Percentiles rank a stretch among this genome's conserved stretches.
These are phyloP conservation scores for Wallacemonas sp. DNA, from an alignment of 208 protist genomes.

Conservation along the genomic window DNA sequence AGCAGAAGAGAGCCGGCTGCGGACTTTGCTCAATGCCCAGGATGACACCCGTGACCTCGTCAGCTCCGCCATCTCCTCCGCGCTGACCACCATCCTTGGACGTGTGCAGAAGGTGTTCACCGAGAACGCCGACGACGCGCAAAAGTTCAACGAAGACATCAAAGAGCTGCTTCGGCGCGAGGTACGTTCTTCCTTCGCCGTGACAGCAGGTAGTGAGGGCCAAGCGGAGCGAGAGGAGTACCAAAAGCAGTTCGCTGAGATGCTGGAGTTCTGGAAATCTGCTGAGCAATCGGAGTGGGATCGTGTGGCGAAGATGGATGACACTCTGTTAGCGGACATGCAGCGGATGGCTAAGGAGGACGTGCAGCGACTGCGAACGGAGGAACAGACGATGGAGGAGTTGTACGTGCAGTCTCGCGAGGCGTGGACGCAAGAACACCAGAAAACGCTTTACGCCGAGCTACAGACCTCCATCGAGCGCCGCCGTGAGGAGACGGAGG, in stretches of 20 bases:
- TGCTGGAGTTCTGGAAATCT: slow-evolving; percentile 70
- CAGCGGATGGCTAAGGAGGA: slow-evolving; percentile 68
- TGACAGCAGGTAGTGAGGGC: slow-evolving; percentile 54
- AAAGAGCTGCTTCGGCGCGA: slow-evolving; percentile 62
- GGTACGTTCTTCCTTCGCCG: slow-evolving; percentile 69
- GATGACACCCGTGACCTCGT: slow-evolving; percentile 40
- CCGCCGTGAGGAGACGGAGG: slow-evolving; percentile 55
- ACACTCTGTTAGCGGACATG: slow-evolving; percentile 65
- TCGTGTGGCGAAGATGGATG: slow-evolving; percentile 76
- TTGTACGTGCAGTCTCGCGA: slow-evolving; percentile 72
- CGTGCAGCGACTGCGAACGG: slow-evolving; percentile 56
- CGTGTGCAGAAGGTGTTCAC: slow-evolving; percentile 55
- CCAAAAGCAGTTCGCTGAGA: slow-evolving; percentile 55
- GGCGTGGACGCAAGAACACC: slow-evolving; percentile 66
- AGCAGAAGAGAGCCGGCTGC: slow-evolving; percentile 54
- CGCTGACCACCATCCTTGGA: slow-evolving; percentile 51
- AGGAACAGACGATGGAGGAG: slow-evolving; percentile 75
- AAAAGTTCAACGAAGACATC: slow-evolving; percentile 50
- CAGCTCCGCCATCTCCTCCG: slow-evolving; percentile 49
- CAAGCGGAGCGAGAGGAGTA: slow-evolving; percentile 65
- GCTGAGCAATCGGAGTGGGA: slow-evolving; percentile 68
- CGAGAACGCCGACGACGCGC: slow-evolving; percentile 22
- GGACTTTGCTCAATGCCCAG: slow-evolving; percentile 39
- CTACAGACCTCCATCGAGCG: slow-evolving; percentile 49
- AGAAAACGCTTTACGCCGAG: slow-evolving; percentile 58